A percentile compares a stretch with the other conserved stretches of the same genome.
These are phyloP conservation scores for Lactuca saligna DNA, from an alignment of 129 eudicot genomes.

Conservation along the genomic window DNA sequence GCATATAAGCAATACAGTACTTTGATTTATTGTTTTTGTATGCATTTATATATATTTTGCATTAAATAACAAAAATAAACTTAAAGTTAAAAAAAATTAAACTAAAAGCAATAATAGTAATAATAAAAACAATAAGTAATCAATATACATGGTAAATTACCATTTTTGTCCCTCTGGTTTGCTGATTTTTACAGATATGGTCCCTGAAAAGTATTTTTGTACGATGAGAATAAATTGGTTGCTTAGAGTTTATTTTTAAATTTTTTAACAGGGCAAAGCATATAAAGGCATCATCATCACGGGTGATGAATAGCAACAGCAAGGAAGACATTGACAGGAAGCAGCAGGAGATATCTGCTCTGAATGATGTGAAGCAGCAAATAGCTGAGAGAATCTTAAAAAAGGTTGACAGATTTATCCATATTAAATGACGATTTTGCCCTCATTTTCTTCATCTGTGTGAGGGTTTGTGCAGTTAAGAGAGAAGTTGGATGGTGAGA, in stretches of 20 bases:
- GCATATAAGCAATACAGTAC: too few relatives aligned
- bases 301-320: background rate
- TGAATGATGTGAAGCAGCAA: slow-evolving; percentile 36
- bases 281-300: slow-evolving; percentile 60
- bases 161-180: too few relatives aligned
- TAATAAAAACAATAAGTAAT: too few relatives aligned
- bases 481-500: slow-evolving; percentile 56
- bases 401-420: slow-evolving; percentile 42
- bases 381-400: slow-evolving; percentile 51
- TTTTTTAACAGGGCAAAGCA: slow-evolving; percentile 70
- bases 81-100: too few relatives aligned
- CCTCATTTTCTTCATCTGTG: too few relatives aligned
- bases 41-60: too few relatives aligned
- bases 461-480: slow-evolving; percentile 46
- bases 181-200: too few relatives aligned
- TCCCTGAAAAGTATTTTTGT: background rate
- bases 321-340: slow-evolving; percentile 55
- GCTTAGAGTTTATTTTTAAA: background rate
- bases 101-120: too few relatives aligned
- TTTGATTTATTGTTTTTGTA: too few relatives aligned
- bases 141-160: too few relatives aligned
- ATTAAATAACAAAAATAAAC: too few relatives aligned
- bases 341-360: slow-evolving; percentile 29
- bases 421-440: too few relatives aligned
- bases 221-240: slow-evolving; percentile 3